phyloP scores from a whole-genome alignment of 2,329 filamentous ascomycete genomes.

The Chalaropsis thielavioides region DNA sequence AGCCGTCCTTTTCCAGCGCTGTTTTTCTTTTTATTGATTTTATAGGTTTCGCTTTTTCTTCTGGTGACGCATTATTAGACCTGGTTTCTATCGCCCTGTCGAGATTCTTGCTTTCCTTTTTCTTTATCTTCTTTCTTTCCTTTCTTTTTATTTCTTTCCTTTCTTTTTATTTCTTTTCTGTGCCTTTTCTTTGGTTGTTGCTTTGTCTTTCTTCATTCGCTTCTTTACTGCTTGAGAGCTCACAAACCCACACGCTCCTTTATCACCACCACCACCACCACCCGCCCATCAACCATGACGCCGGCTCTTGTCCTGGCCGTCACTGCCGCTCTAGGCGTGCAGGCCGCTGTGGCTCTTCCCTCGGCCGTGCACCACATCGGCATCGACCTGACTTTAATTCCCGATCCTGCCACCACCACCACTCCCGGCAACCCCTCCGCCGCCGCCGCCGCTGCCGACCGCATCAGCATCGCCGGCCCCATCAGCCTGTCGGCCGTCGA shows the following conservation, averaged over 20 bases:
- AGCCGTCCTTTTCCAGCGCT: not conserved
- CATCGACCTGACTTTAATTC: slow-evolving; percentile 12
- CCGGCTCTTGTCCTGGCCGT: slow-evolving; percentile 8
- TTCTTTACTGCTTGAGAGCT: not conserved
- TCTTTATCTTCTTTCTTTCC: not conserved
- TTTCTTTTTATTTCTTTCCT: not conserved
- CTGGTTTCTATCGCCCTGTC: not conserved
- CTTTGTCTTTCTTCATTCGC: not conserved
- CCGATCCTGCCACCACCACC: slow-evolving; percentile 6
- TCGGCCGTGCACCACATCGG: slow-evolving; percentile 13
- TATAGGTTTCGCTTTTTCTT: not conserved
- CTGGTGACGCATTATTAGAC: not conserved
- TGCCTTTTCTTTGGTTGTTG: not conserved
- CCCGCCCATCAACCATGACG: not conserved
- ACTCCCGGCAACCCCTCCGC: not conserved
- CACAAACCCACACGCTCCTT: not conserved
- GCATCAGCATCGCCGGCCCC: slow-evolving; percentile 10
- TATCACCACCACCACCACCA: not conserved
- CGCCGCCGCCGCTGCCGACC: not conserved
- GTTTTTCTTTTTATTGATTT: not conserved
- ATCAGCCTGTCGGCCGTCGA: slow-evolving; percentile 13
- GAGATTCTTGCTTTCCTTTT: not conserved
- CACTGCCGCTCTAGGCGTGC: slow-evolving; percentile 9
- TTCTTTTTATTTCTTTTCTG: not conserved
- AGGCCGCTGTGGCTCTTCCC: slow-evolving; percentile 5